Base-by-base conservation (phyloP, 129 eudicot species). In the Gnaphalium uliginosum region DNA sequence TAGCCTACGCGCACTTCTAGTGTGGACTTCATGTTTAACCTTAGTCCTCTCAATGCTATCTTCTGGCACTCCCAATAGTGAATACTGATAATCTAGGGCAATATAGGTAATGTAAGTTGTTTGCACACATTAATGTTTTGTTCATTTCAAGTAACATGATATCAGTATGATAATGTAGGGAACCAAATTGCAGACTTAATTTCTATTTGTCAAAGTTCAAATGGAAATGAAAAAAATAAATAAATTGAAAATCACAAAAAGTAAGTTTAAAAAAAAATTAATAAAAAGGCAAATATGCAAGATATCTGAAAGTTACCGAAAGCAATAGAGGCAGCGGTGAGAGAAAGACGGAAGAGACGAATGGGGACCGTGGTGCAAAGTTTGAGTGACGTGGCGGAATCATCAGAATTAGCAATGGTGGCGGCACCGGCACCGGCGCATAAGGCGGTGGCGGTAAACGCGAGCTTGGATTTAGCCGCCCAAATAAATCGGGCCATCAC, bases 361-460 rank as follows among this genome's bases (percentile, higher is more conserved):
- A 89, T 32, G 58, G 98, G 98, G 73, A 93, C 98, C 37, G 89
- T 87, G 69, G 93, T 82, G 75, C 87, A 81, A 27, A 93, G 91
- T 88, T 93, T 93, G 59, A 86, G 72, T 63, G 93, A 80, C 33
- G 91, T 76, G 14, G 91, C 86, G 0, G 98, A 96, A 71, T 93
- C 98, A 30, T 90, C 96, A 74, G 97, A 88, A 53, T 56, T 87
- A 22, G 89, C 79, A 32, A 93, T 79, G 11, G 88, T 56, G 19
- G 89, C 96, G 50, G 77, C 96, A 19, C 86, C 96, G 25, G 83
- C 83, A 15, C 98, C 98, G 74, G 87, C 89, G 70, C 68, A 89
- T 46, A 76, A 65, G 60, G 92, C 89, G 25, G 96, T 74, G 73
- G 90, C 78, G 43, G 81, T 81, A 69, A 89, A 59, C 18, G 86